phyloP scores from a whole-genome alignment of 306 rosid genomes.

The Corylus heterophylla region DNA sequence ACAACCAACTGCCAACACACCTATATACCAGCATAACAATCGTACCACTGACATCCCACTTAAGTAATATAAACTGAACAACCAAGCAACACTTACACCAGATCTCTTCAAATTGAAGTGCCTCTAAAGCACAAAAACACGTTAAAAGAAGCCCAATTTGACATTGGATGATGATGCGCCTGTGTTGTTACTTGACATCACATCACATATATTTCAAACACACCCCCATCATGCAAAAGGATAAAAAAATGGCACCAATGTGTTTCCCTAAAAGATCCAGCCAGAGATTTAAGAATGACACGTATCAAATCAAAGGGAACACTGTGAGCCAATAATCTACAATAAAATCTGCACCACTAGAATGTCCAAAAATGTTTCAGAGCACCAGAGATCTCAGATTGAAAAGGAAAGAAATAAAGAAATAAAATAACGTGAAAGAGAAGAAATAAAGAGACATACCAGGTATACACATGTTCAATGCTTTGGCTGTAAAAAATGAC shows the following conservation, averaged over 20 bases:
- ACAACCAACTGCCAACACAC: not conserved
- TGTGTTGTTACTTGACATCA: not conserved
- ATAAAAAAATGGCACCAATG: not conserved
- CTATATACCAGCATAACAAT: not conserved
- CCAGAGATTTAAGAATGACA: not conserved
- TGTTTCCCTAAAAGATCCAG: not conserved
- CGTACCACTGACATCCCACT: not conserved
- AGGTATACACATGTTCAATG: slow-evolving; percentile 98
- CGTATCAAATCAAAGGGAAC: not conserved
- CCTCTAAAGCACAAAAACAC: not conserved
- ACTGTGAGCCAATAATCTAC: not conserved
- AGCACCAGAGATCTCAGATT: not conserved
- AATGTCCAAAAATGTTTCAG: not conserved
- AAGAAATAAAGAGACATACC: slow-evolving; percentile 44
- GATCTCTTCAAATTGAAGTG: not conserved
- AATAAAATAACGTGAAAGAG: not conserved
- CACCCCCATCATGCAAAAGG: not conserved
- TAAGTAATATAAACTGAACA: not conserved
- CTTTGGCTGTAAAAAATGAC: slow-evolving; percentile 97
- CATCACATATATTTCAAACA: not conserved
- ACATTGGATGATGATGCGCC: not conserved
- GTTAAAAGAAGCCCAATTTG: not conserved
- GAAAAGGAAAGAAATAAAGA: not conserved
- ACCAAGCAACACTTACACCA: not conserved
- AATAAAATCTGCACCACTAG: not conserved